Evolutionary conservation across 805 yeast genomes (phyloP).

Genomic region (Nakazawaea ernobii): DNA sequence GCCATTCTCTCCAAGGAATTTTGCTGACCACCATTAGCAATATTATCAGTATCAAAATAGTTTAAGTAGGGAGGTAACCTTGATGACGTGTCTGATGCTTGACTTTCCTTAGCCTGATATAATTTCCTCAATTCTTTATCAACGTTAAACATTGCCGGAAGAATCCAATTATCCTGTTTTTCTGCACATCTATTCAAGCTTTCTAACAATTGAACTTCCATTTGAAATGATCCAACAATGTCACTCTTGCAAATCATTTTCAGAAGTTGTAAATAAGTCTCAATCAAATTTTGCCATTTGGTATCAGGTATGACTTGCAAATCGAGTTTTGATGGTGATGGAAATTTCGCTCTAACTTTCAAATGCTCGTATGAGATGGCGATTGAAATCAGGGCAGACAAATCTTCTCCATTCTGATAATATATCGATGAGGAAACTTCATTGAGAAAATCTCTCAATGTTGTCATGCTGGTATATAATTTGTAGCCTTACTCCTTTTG

Average conservation of each 20-base stretch:
- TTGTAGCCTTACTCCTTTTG: not conserved
- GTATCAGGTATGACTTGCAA: constrained; percentile 4
- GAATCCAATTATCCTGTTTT: constrained; percentile 46
- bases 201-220: constrained; percentile 32
- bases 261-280: constrained; percentile 29
- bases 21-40: not conserved
- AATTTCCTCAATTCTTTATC: constrained; percentile 36
- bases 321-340: constrained; percentile 1
- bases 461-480: not conserved
- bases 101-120: constrained; percentile 27
- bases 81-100: constrained; percentile 12
- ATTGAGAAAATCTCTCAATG: constrained; percentile 3
- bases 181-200: constrained; percentile 49
- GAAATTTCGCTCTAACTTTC: not conserved
- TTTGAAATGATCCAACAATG: constrained; percentile 27
- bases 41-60: not conserved
- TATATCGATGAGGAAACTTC: constrained; percentile 1
- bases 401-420: constrained; percentile 2
- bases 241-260: constrained; percentile 27
- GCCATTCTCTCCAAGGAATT: constrained; percentile 19
- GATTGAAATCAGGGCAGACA: constrained; percentile 7
- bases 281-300: constrained; percentile 13
- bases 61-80: not conserved
- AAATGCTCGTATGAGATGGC: constrained; percentile 1
- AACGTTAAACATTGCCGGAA: constrained; percentile 33